A percentile compares a stretch with the other conserved stretches of the same genome.
These are phyloP conservation scores for Sclerotinia borealis DNA, from an alignment of 2,329 filamentous ascomycete species.

Conservation along the genomic window DNA sequence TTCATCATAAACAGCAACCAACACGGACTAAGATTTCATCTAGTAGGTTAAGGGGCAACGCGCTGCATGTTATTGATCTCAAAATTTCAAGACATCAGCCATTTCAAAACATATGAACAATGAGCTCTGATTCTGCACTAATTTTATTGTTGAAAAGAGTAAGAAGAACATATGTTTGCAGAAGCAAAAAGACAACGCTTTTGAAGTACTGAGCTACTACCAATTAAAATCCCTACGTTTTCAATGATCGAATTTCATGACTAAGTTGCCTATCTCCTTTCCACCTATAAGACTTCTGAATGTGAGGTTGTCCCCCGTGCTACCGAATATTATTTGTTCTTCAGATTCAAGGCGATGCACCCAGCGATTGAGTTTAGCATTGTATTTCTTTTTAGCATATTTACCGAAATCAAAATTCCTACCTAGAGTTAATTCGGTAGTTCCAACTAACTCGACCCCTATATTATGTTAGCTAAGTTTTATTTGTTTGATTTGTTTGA, in stretches of 20 bases:
- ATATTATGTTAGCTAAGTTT: background rate
- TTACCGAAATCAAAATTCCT: background rate
- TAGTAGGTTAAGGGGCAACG: no score
- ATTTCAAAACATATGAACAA: background rate
- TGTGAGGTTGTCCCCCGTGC: constrained; percentile 13
- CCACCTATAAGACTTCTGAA: constrained; percentile 9
- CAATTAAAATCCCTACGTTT: background rate
- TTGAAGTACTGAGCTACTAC: background rate
- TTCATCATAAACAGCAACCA: no score
- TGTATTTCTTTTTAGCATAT: background rate
- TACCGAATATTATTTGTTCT: constrained; percentile 14
- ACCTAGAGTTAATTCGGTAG: background rate
- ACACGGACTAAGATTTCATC: no score
- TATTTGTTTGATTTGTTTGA: background rate
- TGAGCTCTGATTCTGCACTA: background rate
- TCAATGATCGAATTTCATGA: constrained; percentile 12
- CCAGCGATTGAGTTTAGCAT: background rate
- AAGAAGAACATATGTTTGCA: background rate
- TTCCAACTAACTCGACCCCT: constrained; percentile 11
- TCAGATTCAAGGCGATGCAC: background rate
- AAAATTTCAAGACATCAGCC: background rate
- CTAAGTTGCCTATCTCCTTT: constrained; percentile 1
- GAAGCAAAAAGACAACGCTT: background rate
- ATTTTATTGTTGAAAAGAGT: no score
- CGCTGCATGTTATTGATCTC: no score